Evolutionary conservation across 768 basidiomycete species (phyloP).

Genomic region (Tulasnella sp.): DNA sequence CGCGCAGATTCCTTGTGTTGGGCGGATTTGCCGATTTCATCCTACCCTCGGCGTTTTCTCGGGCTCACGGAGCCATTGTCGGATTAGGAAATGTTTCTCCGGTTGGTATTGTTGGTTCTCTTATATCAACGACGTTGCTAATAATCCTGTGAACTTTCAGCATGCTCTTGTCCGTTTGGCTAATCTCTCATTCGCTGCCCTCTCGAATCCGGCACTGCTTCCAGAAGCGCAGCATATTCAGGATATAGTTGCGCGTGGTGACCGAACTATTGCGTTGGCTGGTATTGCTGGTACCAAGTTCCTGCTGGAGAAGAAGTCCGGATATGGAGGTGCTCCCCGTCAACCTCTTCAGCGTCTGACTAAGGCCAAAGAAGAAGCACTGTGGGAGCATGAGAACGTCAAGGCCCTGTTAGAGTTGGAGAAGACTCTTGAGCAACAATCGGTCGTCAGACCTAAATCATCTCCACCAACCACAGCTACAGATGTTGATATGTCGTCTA

Average conservation of each 20-base stretch:
- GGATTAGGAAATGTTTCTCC: conserved; percentile 79
- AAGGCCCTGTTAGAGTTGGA: conserved; percentile 56
- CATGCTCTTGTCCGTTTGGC: conserved; percentile 47
- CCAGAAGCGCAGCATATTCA: conserved; percentile 63
- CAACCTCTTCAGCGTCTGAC: conserved; percentile 61
- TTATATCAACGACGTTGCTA: not conserved
- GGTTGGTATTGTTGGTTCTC: conserved; percentile 28
- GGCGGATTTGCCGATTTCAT: conserved; percentile 82
- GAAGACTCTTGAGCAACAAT: conserved; percentile 21
- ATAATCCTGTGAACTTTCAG: conserved; percentile 27
- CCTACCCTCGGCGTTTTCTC: conserved; percentile 53
- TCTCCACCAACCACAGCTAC: not conserved
- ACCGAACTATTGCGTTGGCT: conserved; percentile 62
- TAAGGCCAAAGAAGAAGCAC: conserved; percentile 37
- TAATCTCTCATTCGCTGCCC: conserved; percentile 45
- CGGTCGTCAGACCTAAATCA: not conserved
- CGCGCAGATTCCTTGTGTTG: conserved; percentile 60
- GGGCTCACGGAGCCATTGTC: conserved; percentile 80
- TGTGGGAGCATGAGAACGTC: conserved; percentile 65
- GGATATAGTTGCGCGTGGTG: conserved; percentile 65
- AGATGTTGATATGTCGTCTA: conserved; percentile 2
- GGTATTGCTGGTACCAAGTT: conserved; percentile 78
- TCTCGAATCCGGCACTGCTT: conserved; percentile 41
- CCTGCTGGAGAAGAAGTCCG: conserved; percentile 56
- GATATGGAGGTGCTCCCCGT: conserved; percentile 71